A percentile compares a stretch with the other conserved stretches of the same genome.
These are phyloP conservation scores for Plantago elongata DNA, from an alignment of 257 asterid species.

Conservation along the genomic window DNA sequence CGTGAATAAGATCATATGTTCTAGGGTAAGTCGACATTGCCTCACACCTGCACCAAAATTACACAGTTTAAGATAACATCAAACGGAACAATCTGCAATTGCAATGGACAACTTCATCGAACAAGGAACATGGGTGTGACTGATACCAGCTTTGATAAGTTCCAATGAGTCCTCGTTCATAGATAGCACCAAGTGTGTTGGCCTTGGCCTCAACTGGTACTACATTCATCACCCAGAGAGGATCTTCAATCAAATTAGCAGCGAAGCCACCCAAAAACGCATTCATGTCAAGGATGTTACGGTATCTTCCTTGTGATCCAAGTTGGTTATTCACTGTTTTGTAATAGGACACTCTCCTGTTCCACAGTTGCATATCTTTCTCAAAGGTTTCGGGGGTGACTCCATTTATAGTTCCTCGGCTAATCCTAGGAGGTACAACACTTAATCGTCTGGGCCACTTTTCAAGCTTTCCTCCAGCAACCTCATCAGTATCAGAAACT, in stretches of 20 bases:
- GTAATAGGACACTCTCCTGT: conserved; percentile 58
- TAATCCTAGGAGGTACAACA: conserved; percentile 70
- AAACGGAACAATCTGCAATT: no score
- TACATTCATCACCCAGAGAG: conserved; percentile 86
- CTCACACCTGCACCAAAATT: conserved; percentile 56
- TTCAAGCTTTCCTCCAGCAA: conserved; percentile 58
- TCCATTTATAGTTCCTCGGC: conserved; percentile 48
- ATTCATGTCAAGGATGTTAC: conserved; percentile 92
- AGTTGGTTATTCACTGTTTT: conserved; percentile 64
- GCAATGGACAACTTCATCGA: background rate
- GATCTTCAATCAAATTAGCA: conserved; percentile 73
- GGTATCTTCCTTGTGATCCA: conserved; percentile 69
- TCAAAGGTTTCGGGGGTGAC: conserved; percentile 42
- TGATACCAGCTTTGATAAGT: conserved; percentile 81
- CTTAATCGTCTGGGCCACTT: conserved; percentile 83
- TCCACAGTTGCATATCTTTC: conserved; percentile 58
- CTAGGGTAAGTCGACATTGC: conserved; percentile 97
- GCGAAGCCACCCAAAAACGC: conserved; percentile 88
- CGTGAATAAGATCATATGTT: conserved; percentile 89
- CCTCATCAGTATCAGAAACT: conserved; percentile 51
- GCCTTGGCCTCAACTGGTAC: conserved; percentile 56
- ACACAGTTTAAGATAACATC: no score
- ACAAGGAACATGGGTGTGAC: background rate
- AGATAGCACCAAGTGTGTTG: conserved; percentile 71
- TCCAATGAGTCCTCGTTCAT: conserved; percentile 88